phyloP scores from a whole-genome alignment of 352 stramenopile species.

The Phytophthora pistaciae region DNA sequence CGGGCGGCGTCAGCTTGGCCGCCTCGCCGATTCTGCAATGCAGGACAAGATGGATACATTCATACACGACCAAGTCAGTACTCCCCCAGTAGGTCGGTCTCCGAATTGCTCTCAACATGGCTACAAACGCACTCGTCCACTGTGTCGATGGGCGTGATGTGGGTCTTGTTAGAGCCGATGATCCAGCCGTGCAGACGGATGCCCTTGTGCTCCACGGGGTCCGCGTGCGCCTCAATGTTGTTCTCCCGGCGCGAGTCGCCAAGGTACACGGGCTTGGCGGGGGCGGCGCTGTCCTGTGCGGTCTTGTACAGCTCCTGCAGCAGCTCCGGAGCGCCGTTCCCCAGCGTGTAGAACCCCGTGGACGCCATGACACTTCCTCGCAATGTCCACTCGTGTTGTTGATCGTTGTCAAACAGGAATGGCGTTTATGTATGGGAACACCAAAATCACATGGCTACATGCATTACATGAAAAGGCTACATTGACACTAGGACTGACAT shows the following conservation, averaged over 20 bases:
- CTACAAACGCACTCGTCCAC: constrained; percentile 60
- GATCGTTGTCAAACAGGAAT: constrained; percentile 1
- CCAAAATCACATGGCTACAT: neutral
- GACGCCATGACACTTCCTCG: constrained; percentile 31
- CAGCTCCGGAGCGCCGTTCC: constrained; percentile 57
- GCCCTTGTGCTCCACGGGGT: constrained; percentile 76
- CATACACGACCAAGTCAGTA: neutral
- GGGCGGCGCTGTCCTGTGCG: neutral
- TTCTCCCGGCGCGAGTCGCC: constrained; percentile 61
- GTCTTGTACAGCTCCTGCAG: constrained; percentile 53
- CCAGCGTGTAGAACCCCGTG: constrained; percentile 63
- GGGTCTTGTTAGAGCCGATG: constrained; percentile 83
- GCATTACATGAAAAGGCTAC: neutral
- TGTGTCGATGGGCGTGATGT: constrained; percentile 82
- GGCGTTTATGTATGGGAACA: neutral
- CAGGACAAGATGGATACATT: constrained; percentile 4
- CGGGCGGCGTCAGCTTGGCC: constrained; percentile 77
- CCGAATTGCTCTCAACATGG: neutral
- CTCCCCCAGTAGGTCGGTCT: neutral
- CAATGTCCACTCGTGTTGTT: neutral
- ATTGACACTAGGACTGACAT: neutral
- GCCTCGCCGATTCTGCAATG: constrained; percentile 58
- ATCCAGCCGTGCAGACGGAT: constrained; percentile 71
- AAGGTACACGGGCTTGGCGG: constrained; percentile 38
- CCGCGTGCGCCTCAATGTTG: constrained; percentile 46